Evolutionary conservation across 2,329 filamentous ascomycete genomes (phyloP).

Genomic region (Knufia fluminis): DNA sequence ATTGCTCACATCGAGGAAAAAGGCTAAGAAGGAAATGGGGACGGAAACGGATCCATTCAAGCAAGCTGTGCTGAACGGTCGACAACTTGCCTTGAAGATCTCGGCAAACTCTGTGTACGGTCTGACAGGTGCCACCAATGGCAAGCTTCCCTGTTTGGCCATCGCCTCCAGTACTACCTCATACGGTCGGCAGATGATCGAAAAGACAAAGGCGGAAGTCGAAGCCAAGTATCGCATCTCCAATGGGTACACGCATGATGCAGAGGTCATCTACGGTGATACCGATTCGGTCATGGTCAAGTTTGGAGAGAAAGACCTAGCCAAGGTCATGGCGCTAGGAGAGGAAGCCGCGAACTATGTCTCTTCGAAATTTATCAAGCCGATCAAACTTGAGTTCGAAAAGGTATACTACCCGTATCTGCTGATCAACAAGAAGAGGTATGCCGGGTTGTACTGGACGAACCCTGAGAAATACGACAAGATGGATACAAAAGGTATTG

Average conservation of each 20-base stretch:
- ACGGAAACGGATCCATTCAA: constrained; percentile 91
- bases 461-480: constrained; percentile 92
- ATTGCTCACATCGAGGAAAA: constrained; percentile 80
- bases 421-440: constrained; percentile 99
- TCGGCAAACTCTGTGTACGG: constrained; percentile 98
- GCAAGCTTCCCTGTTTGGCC: constrained; percentile 86
- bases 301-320: constrained; percentile 80
- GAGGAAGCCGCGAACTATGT: constrained; percentile 83
- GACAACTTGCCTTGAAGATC: constrained; percentile 90
- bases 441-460: constrained; percentile 96
- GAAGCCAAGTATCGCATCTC: constrained; percentile 81
- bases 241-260: constrained; percentile 90
- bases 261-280: constrained; percentile 96
- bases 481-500: constrained; percentile 99
- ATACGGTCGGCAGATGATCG: constrained; percentile 98
- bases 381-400: constrained; percentile 98
- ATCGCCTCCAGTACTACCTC: constrained; percentile 96
- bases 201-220: constrained; percentile 93
- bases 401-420: constrained; percentile 98
- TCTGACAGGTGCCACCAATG: constrained; percentile 88
- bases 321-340: constrained; percentile 88
- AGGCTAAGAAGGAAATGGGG: constrained; percentile 82
- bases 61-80: constrained; percentile 94
- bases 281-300: constrained; percentile 99
- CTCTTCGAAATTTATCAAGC: constrained; percentile 85